phyloP scores from a whole-genome alignment of 208 protist species.

The Crithidia expoeki region DNA sequence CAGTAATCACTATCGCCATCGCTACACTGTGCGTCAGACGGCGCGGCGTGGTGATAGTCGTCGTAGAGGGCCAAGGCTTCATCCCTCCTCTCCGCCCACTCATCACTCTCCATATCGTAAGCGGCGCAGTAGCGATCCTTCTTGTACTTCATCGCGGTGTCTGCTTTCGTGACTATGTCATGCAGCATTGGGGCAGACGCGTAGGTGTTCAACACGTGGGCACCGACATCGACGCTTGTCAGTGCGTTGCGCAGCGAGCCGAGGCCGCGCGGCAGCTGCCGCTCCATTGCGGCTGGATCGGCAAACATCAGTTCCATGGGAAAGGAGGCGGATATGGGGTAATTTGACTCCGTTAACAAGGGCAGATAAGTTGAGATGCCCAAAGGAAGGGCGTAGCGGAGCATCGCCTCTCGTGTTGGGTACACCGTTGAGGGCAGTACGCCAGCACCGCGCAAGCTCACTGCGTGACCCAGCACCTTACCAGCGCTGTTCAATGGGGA shows the following conservation, averaged over 20 bases:
- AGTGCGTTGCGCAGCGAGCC: conserved; percentile 13
- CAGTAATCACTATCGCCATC: conserved; percentile 28
- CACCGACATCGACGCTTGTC: conserved; percentile 51
- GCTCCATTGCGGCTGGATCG: conserved; percentile 10
- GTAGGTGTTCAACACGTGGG: conserved; percentile 76
- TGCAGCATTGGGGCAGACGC: conserved; percentile 65
- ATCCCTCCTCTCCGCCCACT: conserved; percentile 76
- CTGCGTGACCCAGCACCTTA: conserved; percentile 72
- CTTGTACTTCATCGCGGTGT: conserved; percentile 49
- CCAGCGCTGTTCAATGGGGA: conserved; percentile 41
- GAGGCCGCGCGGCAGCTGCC: conserved; percentile 10
- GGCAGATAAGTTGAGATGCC: conserved; percentile 67
- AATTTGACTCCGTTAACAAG: conserved; percentile 55
- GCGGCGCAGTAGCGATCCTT: conserved; percentile 44
- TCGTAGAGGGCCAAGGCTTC: conserved; percentile 66
- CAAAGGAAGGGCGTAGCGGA: conserved; percentile 81
- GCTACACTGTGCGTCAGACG: conserved; percentile 36
- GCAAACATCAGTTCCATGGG: conserved; percentile 60
- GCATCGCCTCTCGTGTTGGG: conserved; percentile 64
- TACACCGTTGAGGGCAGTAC: conserved; percentile 53
- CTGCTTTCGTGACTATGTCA: conserved; percentile 29
- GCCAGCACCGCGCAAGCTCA: conserved; percentile 71
- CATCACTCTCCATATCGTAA: conserved; percentile 76
- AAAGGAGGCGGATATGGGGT: conserved; percentile 76
- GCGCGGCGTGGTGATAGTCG: conserved; percentile 72